Evolutionary conservation across 2,329 filamentous ascomycete genomes (phyloP), one percentile per base, ranked within the genome.

Genomic region (Daldinia sp.): DNA sequence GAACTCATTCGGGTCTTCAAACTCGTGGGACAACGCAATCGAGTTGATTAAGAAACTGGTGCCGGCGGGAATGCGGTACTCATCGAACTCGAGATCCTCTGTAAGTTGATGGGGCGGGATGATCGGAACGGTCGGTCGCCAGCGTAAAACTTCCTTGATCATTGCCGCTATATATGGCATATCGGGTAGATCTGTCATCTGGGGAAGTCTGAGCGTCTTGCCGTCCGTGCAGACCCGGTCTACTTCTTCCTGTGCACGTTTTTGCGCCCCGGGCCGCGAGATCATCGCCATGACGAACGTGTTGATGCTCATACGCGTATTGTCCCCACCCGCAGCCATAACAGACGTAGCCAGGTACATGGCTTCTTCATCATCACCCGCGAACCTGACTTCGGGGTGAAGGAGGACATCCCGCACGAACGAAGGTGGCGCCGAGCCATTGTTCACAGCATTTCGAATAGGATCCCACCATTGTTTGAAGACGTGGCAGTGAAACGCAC

Each of bases 71-170:
- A 83, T 80, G 34, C 70, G 71, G 63, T 80, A 82, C 6, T 78
- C 80, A 23, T 79, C 77, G 67, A 82, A 82, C 61, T 80, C 78
- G 58, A 82, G 75, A 47, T 82, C 81, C 48, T 78, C 71, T 27
- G 76, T 76, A 3, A 76, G 68, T 45, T 76, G 74, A 64, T 79
- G 79, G 27, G 76, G 58, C 68, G 79, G 58, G 73, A 72, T 69
- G 9, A 75, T 45, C 7, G 75, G 71, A 4, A 81, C 75, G 17
- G 78, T 77, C 1, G 79, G 80, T 6, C 77, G 72, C 80, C 81
- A 83, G 9, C 81, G 74, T 50, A 83, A 69, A 0, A 77, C 74
- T 67, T 84, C 81, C 63, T 82, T 81, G 39, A 79, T 76, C 29
- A 78, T 74, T 1, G 80, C 81, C 21, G 77, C 77, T 17, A 80